Conservation (phyloP, 805 yeast genomes). For the Huiozyma sinensis region DNA sequence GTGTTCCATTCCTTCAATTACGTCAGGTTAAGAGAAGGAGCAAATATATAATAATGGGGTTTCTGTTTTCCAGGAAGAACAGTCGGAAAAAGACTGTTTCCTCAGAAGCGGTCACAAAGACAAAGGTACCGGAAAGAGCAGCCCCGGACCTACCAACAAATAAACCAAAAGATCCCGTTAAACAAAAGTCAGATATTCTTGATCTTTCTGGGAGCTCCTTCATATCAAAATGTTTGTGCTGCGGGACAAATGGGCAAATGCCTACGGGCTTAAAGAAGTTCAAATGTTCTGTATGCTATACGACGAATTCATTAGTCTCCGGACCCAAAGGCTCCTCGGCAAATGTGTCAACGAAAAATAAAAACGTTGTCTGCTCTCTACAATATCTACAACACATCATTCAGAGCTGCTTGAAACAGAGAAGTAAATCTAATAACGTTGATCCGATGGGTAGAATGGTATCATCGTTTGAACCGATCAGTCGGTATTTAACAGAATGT, state of each 20-base stretch:
- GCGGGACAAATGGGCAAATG: slow-evolving; percentile 35
- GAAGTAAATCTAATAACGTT: no score
- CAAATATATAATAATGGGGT: not conserved
- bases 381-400: no score
- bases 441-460: no score
- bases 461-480: slow-evolving; percentile 37
- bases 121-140: no score
- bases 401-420: no score
- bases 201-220: not conserved
- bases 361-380: no score
- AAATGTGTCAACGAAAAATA: no score
- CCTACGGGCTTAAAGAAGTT: slow-evolving; percentile 32
- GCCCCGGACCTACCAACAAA: no score
- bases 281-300: slow-evolving; percentile 53
- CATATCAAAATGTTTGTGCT: slow-evolving; percentile 32
- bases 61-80: slow-evolving; percentile 2
- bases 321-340: no score
- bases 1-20: no score
- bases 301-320: slow-evolving; percentile 28
- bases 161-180: not conserved
- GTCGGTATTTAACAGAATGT: slow-evolving; percentile 33
- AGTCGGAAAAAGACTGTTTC: slow-evolving; percentile 3
- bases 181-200: not conserved
- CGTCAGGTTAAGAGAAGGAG: no score
- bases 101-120: not conserved